Base-by-base conservation (phyloP, 768 basidiomycete species). In the Trametes maxima region DNA sequence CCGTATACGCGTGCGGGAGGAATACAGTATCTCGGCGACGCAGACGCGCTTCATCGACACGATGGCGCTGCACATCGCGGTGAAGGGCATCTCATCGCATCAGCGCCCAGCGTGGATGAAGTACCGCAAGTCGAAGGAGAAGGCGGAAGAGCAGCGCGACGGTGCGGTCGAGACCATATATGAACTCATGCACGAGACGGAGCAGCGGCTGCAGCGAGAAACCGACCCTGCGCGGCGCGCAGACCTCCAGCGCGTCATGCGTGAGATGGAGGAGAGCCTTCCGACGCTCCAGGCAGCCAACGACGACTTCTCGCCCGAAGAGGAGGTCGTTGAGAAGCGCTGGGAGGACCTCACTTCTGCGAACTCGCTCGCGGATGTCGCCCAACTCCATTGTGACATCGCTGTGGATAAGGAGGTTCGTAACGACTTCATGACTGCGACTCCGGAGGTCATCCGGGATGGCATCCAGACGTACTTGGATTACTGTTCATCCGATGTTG, bases 301-400 rank as follows among this genome's bases (percentile, higher is more conserved):
- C 17, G 73, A 82, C 16, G 68, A 70, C 5, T 57, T 66, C 5
- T 80, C 80, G 6, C 77, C 74, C 8, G 79, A 77, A 35, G 78
- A 72, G 2, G 81, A 79, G 12, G 72, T 78, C 13, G 72, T 73
- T 1, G 74, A 76, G 22, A 86, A 88, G 66, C 83, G 87, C 14
- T 99, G 97, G 97, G 92, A 98, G 73, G 92, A 95, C 50, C 79
- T 97, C 33, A 95, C 95, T 0, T 90, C 95, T 2, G 85, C 87
- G 43, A 98, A 96, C 72, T 94, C 94, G 8, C 85, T 99, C 28
- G 87, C 85, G 17, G 95, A 98, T 65, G 95, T 98, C 25, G 95
- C 94, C 0, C 86, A 85, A 50, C 80, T 98, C 3, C 94, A 99
- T 72, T 97, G 94, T 69, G 84, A 84, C 10, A 90, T 93, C 62